Evolutionary conservation across 2,329 filamentous ascomycete species (phyloP).

Genomic region (Rasamsonia emersonii): DNA sequence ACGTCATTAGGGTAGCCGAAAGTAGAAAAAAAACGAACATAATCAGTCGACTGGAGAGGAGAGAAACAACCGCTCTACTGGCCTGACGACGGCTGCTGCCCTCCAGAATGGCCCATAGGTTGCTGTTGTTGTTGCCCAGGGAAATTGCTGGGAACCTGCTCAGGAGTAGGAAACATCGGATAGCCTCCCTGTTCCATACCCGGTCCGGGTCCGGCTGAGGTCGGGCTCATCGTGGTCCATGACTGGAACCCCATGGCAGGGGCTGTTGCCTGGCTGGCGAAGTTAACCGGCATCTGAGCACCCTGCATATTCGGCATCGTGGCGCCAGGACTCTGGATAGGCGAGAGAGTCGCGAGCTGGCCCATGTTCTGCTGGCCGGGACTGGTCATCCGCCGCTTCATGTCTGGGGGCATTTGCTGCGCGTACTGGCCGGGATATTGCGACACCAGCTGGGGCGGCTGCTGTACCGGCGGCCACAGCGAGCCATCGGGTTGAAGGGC

Average conservation of each 20-base stretch:
- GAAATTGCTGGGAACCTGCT: conserved; percentile 9
- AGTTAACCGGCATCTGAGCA: conserved; percentile 21
- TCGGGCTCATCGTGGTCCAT: conserved; percentile 21
- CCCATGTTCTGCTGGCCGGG: conserved; percentile 20
- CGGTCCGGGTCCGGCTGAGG: conserved; percentile 13
- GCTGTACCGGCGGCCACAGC: conserved; percentile 28
- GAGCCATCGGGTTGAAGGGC: conserved; percentile 28
- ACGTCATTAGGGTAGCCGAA: no score
- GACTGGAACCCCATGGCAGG: conserved; percentile 20
- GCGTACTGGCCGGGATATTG: conserved; percentile 20
- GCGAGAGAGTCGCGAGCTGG: conserved; percentile 7
- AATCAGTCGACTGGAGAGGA: no score
- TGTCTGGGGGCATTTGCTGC: conserved; percentile 21
- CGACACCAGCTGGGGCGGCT: conserved; percentile 21
- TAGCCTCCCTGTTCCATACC: conserved; percentile 24
- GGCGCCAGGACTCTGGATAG: conserved; percentile 17
- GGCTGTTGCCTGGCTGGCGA: conserved; percentile 17
- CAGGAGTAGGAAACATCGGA: conserved; percentile 22
- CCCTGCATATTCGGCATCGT: conserved; percentile 19
- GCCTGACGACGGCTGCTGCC: no score
- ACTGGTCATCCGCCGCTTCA: conserved; percentile 30
- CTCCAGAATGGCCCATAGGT: no score
- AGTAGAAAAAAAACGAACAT: no score
- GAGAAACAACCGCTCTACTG: no score
- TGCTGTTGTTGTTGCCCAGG: no score